phyloP scores from a whole-genome alignment of 192 early-diverging fungal species.

The Coemansia sp. region DNA sequence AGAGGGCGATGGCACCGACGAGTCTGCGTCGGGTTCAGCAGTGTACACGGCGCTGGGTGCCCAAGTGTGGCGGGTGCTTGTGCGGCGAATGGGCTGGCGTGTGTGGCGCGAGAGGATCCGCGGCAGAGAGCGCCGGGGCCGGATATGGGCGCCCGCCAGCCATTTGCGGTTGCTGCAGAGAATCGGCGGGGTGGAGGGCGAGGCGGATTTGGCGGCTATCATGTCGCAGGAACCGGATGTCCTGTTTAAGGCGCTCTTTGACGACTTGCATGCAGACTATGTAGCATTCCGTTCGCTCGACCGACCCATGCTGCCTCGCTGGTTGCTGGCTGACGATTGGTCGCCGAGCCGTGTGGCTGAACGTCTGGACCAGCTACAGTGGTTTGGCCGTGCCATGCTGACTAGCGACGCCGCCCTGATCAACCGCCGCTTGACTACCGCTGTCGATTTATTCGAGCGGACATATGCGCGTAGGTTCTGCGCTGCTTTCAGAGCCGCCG shows the following conservation, averaged over 20 bases:
- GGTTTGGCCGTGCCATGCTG: constrained; percentile 35
- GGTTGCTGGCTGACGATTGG: neutral
- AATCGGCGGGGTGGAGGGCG: constrained; percentile 28
- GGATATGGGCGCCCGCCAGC: constrained; percentile 22
- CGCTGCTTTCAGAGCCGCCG: constrained; percentile 10
- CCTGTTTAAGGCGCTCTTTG: constrained; percentile 43
- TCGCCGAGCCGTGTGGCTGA: constrained; percentile 20
- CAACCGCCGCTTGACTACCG: constrained; percentile 22
- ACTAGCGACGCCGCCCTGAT: constrained; percentile 7
- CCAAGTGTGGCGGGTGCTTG: constrained; percentile 26
- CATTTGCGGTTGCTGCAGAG: constrained; percentile 13
- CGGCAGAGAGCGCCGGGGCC: constrained; percentile 24
- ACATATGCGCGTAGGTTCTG: constrained; percentile 15
- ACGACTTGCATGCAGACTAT: constrained; percentile 23
- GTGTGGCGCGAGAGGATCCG: constrained; percentile 24
- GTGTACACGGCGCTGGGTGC: constrained; percentile 32
- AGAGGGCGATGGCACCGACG: no score
- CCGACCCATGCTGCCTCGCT: neutral
- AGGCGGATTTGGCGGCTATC: constrained; percentile 21
- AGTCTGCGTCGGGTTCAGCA: constrained; percentile 9
- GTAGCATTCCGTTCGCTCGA: constrained; percentile 19
- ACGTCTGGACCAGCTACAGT: constrained; percentile 47
- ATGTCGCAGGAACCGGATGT: constrained; percentile 29
- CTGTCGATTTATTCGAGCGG: constrained; percentile 24
- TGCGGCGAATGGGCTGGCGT: constrained; percentile 42